Conservation (phyloP, 257 asterid genomes). For the Agastache rugosa region DNA sequence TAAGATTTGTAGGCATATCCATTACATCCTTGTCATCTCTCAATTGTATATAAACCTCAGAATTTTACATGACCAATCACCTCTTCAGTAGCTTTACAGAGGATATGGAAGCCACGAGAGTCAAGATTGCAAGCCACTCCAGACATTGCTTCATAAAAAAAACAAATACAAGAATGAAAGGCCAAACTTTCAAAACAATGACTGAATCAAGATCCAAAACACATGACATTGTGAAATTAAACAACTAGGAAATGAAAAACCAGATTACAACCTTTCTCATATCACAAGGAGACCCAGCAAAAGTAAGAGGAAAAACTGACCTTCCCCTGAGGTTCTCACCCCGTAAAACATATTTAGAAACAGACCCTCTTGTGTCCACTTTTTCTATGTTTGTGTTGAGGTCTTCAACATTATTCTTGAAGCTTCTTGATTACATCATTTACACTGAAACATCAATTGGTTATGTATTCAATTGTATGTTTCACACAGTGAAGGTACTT, state of each 20-base stretch:
- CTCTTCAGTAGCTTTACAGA: slow-evolving; percentile 95
- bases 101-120: slow-evolving; percentile 85
- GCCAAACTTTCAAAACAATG: background rate
- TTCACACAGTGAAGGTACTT: background rate
- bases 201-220: background rate
- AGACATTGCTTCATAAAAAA: slow-evolving; percentile 63
- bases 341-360: slow-evolving; percentile 81
- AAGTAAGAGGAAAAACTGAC: slow-evolving; percentile 46
- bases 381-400: slow-evolving; percentile 82
- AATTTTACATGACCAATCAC: slow-evolving; percentile 61
- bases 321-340: slow-evolving; percentile 95
- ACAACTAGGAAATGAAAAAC: slow-evolving; percentile 17
- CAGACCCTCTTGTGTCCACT: slow-evolving; percentile 76
- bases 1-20: too few relatives aligned
- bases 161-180: slow-evolving; percentile 2
- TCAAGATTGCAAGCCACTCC: too few relatives aligned
- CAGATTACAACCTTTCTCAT: slow-evolving; percentile 5
- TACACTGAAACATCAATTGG: slow-evolving; percentile 60
- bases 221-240: slow-evolving; percentile 4
- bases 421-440: slow-evolving; percentile 76
- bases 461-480: slow-evolving; percentile 19
- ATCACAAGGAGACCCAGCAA: background rate
- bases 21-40: too few relatives aligned
- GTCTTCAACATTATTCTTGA: slow-evolving; percentile 76
- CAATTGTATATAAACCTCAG: too few relatives aligned